These are phyloP conservation scores for Yarrowia osloensis DNA, from an alignment of 805 yeast genomes.

Conservation along the genomic window DNA sequence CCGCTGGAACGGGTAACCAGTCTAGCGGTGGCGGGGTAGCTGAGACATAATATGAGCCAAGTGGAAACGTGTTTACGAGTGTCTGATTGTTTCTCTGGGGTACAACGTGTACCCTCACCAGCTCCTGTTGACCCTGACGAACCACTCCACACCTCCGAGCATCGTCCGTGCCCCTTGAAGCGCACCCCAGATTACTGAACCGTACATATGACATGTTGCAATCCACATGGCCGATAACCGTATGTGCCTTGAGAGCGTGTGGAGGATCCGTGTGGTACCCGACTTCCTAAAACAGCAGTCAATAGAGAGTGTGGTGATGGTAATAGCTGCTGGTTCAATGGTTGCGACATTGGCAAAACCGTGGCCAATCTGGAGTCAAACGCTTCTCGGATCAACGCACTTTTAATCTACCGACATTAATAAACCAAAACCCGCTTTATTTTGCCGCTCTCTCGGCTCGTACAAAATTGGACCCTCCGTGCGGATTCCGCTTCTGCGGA, in stretches of 20 bases:
- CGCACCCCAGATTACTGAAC: slow-evolving; percentile 10
- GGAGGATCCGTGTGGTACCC: not conserved
- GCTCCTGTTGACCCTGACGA: too few relatives aligned
- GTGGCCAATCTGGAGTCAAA: too few relatives aligned
- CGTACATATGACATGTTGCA: slow-evolving; percentile 11
- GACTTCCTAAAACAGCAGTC: slow-evolving; percentile 5
- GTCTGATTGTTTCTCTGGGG: too few relatives aligned
- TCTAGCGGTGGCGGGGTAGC: not conserved
- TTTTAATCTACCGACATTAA: not conserved
- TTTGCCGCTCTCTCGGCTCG: not conserved
- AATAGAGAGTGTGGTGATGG: not conserved
- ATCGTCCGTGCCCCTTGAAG: slow-evolving; percentile 8
- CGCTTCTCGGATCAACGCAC: too few relatives aligned
- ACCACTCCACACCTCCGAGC: not conserved
- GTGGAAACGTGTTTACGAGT: not conserved
- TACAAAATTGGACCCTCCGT: not conserved
- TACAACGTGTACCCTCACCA: not conserved
- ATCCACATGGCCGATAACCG: slow-evolving; percentile 24
- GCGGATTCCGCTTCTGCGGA: slow-evolving; percentile 26
- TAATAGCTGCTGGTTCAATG: too few relatives aligned
- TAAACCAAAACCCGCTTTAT: not conserved
- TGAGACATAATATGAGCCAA: not conserved
- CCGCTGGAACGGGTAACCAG: slow-evolving; percentile 8
- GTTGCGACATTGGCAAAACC: too few relatives aligned
- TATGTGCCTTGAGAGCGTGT: not conserved